Conservation (phyloP, 2,329 filamentous ascomycete genomes). For the Penicillium vulpinum region DNA sequence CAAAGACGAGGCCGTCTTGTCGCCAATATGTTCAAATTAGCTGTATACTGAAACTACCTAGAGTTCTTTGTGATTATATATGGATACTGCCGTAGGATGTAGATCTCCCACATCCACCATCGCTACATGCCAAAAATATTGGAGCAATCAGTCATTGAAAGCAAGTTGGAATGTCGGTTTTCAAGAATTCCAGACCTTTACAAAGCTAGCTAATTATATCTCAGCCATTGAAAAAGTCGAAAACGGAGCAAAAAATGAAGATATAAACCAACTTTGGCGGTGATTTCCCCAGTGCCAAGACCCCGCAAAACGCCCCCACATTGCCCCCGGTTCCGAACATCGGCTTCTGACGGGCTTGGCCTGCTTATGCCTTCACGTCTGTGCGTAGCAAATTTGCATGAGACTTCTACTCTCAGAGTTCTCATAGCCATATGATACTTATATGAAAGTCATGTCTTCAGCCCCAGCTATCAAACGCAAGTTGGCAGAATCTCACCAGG, state of each 20-base stretch:
- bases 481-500: conserved; percentile 21
- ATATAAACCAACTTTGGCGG: neutral
- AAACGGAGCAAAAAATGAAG: neutral
- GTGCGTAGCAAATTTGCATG: neutral
- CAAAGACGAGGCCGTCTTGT: too few relatives aligned
- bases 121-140: too few relatives aligned
- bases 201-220: neutral
- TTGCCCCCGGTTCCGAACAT: conserved; percentile 28
- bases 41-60: too few relatives aligned
- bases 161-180: too few relatives aligned
- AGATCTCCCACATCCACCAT: too few relatives aligned
- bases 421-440: conserved; percentile 3
- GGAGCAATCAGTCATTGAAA: too few relatives aligned
- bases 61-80: too few relatives aligned
- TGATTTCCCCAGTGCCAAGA: conserved; percentile 11
- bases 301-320: conserved; percentile 18
- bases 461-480: conserved; percentile 30
- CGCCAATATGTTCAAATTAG: too few relatives aligned
- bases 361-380: neutral
- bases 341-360: conserved; percentile 19
- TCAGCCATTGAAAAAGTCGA: neutral
- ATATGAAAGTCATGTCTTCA: conserved; percentile 19
- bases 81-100: too few relatives aligned
- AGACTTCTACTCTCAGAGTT: neutral
- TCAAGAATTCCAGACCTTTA: neutral